Percentiles rank a stretch among this genome's conserved stretches.
phyloP scores from a whole-genome alignment of 2,329 filamentous ascomycete genomes.

The Fusarium nodosum region DNA sequence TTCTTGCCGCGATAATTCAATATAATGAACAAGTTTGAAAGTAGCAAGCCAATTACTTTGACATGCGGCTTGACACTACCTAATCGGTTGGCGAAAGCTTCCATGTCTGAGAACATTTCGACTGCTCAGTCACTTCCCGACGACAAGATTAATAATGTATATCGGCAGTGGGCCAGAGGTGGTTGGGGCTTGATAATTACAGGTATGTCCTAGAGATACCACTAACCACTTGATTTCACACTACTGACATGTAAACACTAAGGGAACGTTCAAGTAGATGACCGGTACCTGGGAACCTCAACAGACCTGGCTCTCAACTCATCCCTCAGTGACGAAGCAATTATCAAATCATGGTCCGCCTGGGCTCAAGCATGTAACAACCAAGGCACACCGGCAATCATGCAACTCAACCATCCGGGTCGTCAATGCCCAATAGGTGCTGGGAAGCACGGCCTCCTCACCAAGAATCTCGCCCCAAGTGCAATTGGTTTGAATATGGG shows the following conservation, averaged over 20 bases:
- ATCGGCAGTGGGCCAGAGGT: conserved; percentile 1
- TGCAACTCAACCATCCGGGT: conserved; percentile 4
- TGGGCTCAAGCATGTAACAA: not conserved
- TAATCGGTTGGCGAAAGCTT: conserved; percentile 1
- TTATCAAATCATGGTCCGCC: not conserved
- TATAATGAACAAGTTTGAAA: not conserved
- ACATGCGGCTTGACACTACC: not conserved
- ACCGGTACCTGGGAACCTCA: conserved; percentile 1
- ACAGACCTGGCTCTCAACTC: conserved; percentile 3
- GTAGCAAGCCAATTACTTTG: not conserved
- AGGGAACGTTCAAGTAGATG: conserved; percentile 9
- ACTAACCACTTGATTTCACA: not conserved
- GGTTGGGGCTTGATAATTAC: conserved; percentile 6
- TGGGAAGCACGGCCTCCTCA: not conserved
- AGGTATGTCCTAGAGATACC: not conserved
- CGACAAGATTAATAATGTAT: not conserved
- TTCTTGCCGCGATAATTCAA: not conserved
- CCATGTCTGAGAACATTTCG: conserved; percentile 4
- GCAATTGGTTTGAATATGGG: not conserved
- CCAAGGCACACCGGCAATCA: not conserved
- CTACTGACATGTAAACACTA: not conserved
- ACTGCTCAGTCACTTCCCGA: not conserved
- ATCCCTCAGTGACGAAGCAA: not conserved
- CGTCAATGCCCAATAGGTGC: conserved; percentile 6
- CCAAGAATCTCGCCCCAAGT: conserved; percentile 1